Percentiles rank a stretch among this genome's conserved stretches.
Evolutionary conservation across 1,139 yeast genomes (phyloP).

Genomic region (Yamadazyma mexicana): DNA sequence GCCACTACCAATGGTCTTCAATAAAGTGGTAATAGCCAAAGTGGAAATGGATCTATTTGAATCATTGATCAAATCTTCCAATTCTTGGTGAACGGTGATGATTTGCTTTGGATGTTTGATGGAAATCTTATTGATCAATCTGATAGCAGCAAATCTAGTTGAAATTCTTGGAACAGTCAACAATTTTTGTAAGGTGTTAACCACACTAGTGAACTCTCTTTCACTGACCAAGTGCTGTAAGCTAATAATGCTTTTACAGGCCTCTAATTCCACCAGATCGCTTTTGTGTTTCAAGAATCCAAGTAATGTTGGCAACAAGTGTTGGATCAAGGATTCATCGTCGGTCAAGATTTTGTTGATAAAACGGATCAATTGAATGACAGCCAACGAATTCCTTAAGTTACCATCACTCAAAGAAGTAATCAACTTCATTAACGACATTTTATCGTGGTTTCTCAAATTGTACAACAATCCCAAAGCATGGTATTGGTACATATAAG

Average conservation of each 20-base stretch:
- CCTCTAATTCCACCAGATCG: constrained; percentile 91
- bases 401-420: constrained; percentile 72
- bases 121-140: constrained; percentile 85
- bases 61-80: constrained; percentile 86
- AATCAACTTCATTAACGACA: constrained; percentile 90
- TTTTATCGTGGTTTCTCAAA: constrained; percentile 85
- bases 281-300: constrained; percentile 78
- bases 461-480: constrained; percentile 90
- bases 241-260: constrained; percentile 77
- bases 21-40: constrained; percentile 94
- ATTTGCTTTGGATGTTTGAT: constrained; percentile 78
- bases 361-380: constrained; percentile 82
- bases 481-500: constrained; percentile 90
- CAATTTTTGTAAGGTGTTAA: constrained; percentile 71
- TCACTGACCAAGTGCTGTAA: constrained; percentile 59
- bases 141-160: constrained; percentile 88
- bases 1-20: constrained; percentile 89
- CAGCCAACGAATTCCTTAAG: constrained; percentile 72
- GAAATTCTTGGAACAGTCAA: constrained; percentile 88
- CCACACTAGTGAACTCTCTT: constrained; percentile 64
- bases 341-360: constrained; percentile 67
- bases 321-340: constrained; percentile 55
- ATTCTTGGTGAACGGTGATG: constrained; percentile 68
- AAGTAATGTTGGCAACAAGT: constrained; percentile 63
- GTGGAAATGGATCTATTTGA: constrained; percentile 92